A percentile compares a stretch with the other conserved stretches of the same genome.
Conservation (phyloP, 2,329 filamentous ascomycete genomes). For the Calonectria hongkongensis region DNA sequence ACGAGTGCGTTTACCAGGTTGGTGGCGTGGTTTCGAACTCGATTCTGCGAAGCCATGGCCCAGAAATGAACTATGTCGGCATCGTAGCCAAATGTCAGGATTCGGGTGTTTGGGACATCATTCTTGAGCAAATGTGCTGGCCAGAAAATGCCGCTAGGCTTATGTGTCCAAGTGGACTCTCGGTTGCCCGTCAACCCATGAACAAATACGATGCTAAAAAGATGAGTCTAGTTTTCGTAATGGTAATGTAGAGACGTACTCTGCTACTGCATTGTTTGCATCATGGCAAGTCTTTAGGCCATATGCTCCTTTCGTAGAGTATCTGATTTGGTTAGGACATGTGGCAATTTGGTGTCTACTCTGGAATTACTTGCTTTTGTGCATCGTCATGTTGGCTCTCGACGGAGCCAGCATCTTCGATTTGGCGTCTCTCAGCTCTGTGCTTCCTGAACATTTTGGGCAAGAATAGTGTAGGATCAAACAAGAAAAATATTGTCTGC, state of each 20-base stretch:
- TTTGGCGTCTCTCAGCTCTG: background rate
- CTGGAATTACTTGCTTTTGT: background rate
- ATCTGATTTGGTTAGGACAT: background rate
- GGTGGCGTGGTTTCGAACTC: constrained; percentile 11
- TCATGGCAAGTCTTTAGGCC: background rate
- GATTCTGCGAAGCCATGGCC: constrained; percentile 13
- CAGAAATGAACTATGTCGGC: constrained; percentile 4
- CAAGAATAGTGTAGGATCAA: background rate
- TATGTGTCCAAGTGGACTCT: constrained; percentile 16
- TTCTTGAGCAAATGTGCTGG: background rate
- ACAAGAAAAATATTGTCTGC: background rate
- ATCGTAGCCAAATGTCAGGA: constrained; percentile 17
- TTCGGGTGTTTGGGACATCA: constrained; percentile 11
- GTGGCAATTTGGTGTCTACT: background rate
- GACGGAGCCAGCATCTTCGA: background rate
- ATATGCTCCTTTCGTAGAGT: constrained; percentile 4
- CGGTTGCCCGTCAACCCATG: constrained; percentile 12
- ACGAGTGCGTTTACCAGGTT: constrained; percentile 6
- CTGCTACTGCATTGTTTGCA: background rate
- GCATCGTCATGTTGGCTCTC: background rate
- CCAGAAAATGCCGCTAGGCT: background rate
- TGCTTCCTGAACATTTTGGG: background rate
- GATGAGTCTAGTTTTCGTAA: no score
- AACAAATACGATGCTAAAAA: background rate
- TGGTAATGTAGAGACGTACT: background rate